Evolutionary conservation across 2,329 filamentous ascomycete species (phyloP).

Genomic region (Aureobasidium mangrovei): DNA sequence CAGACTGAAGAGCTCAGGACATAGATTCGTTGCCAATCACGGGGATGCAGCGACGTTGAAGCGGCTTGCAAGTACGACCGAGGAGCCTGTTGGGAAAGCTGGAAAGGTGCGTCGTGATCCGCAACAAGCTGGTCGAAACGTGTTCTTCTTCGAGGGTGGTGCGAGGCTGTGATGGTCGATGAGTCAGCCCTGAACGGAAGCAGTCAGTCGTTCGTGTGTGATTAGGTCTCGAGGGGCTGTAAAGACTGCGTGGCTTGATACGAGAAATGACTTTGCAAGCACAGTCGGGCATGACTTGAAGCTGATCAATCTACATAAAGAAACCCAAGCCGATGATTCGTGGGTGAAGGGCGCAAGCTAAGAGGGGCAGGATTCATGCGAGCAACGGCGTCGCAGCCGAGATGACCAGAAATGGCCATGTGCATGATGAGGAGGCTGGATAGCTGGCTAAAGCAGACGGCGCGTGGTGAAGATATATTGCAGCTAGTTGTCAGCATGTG

Average conservation of each 20-base stretch:
- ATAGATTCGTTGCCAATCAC: slow-evolving; percentile 51
- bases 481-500: slow-evolving; percentile 6
- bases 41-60: slow-evolving; percentile 42
- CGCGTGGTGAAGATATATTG: background rate
- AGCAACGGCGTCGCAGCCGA: slow-evolving; percentile 5
- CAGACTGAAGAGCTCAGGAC: slow-evolving; percentile 34
- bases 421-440: slow-evolving; percentile 5
- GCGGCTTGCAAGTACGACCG: slow-evolving; percentile 34
- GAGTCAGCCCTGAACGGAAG: no score
- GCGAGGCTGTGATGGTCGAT: background rate
- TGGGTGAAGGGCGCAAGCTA: background rate
- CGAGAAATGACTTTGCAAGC: no score
- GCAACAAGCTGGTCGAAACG: slow-evolving; percentile 29
- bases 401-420: background rate
- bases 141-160: slow-evolving; percentile 25
- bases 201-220: no score
- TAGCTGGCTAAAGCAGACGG: background rate
- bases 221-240: no score
- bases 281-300: background rate
- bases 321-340: background rate
- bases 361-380: background rate
- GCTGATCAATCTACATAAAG: background rate
- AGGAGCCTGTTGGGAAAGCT: slow-evolving; percentile 41
- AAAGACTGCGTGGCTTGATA: no score
- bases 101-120: slow-evolving; percentile 36